Evolutionary conservation across 2,329 filamentous ascomycete genomes (phyloP).

Genomic region (Ophiocordyceps unilateralis): DNA sequence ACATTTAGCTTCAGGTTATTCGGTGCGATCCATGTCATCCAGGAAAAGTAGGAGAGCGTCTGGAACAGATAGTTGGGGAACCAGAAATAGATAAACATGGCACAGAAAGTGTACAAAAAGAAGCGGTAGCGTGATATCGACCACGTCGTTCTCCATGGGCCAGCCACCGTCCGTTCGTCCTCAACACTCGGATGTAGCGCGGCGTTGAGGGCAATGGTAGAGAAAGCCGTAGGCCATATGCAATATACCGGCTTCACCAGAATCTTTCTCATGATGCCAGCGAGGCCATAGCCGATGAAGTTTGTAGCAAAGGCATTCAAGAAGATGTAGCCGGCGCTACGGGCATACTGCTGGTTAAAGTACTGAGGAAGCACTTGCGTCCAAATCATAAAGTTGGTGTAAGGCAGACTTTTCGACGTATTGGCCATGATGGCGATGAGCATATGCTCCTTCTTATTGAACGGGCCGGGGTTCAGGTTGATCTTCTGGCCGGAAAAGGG

Average conservation of each 20-base stretch:
- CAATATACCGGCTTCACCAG: constrained; percentile 37
- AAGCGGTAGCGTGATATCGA: constrained; percentile 32
- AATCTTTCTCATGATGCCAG: constrained; percentile 35
- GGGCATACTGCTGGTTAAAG: constrained; percentile 36
- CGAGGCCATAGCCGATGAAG: constrained; percentile 42
- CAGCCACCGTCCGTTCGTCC: constrained; percentile 19
- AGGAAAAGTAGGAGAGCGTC: constrained; percentile 34
- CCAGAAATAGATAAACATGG: constrained; percentile 42
- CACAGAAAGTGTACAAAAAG: constrained; percentile 30
- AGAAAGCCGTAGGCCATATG: constrained; percentile 39
- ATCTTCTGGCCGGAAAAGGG: constrained; percentile 25
- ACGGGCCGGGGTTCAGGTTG: constrained; percentile 36
- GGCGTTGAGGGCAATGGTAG: constrained; percentile 35
- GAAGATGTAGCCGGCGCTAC: constrained; percentile 35
- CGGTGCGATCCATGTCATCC: constrained; percentile 39
- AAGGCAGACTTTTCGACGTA: constrained; percentile 32
- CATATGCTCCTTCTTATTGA: constrained; percentile 44
- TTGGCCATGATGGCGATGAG: constrained; percentile 47
- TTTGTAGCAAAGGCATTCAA: constrained; percentile 36
- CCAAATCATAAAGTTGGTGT: constrained; percentile 39
- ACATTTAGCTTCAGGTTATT: constrained; percentile 23
- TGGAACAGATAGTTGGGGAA: constrained; percentile 37
- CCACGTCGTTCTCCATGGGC: constrained; percentile 25
- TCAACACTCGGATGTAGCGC: constrained; percentile 28
- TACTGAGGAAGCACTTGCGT: constrained; percentile 33